Conservation (phyloP, 805 yeast species). For the Candida nanaspora region DNA sequence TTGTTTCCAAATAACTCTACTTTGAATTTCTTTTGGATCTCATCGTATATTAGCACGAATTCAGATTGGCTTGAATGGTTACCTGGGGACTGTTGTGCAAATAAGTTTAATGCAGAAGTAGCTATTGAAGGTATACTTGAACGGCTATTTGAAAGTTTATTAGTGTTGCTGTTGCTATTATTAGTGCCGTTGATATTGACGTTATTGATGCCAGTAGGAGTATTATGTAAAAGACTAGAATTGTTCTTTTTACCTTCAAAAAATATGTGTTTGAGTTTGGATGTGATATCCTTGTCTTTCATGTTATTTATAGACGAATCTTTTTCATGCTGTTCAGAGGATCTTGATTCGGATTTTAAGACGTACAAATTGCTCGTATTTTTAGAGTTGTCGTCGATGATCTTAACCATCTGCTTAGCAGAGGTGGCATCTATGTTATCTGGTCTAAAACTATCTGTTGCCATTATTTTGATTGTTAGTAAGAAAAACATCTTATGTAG, state of each 20-base stretch:
- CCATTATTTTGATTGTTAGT: too few species aligned
- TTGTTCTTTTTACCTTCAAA: conserved; percentile 22
- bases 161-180: not conserved
- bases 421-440: conserved; percentile 21
- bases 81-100: not conserved
- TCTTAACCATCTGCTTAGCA: conserved; percentile 15
- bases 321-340: not conserved
- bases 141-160: not conserved
- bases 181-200: too few species aligned
- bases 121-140: not conserved
- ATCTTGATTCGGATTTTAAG: conserved; percentile 18
- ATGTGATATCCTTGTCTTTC: conserved; percentile 11
- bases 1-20: conserved; percentile 20
- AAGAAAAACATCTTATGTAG: too few species aligned
- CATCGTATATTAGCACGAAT: conserved; percentile 20
- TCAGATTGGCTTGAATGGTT: conserved; percentile 10
- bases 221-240: not conserved
- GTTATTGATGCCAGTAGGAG: too few species aligned
- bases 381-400: conserved; percentile 6
- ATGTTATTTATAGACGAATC: not conserved
- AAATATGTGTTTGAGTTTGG: conserved; percentile 12
- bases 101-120: not conserved
- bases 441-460: conserved; percentile 24
- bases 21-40: conserved; percentile 16
- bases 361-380: conserved; percentile 11